phyloP scores from a whole-genome alignment of 139 green algal species.

The Volvox africanus region DNA sequence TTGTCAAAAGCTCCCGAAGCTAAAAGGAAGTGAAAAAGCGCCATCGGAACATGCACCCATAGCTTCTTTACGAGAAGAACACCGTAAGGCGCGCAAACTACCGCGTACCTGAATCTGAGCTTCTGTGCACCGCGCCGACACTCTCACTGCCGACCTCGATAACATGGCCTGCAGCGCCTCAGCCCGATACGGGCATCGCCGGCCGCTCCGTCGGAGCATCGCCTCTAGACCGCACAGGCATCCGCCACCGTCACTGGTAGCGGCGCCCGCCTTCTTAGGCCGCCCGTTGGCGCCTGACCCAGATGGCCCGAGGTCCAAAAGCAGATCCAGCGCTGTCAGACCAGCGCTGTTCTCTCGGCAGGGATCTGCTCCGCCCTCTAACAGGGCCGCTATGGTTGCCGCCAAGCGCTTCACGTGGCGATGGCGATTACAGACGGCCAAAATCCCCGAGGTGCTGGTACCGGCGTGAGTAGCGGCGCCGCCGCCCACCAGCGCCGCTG shows the following conservation, averaged over 20 bases:
- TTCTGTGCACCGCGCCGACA: background rate
- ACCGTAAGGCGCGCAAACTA: background rate
- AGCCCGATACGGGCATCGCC: background rate
- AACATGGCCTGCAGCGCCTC: background rate
- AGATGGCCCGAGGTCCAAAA: background rate
- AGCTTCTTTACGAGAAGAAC: too few species aligned
- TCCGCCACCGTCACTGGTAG: background rate
- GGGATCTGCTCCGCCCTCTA: conserved; percentile 7
- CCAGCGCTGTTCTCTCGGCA: conserved; percentile 12
- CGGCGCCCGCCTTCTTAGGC: background rate
- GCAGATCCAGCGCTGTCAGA: background rate
- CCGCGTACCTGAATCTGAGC: conserved; percentile 9
- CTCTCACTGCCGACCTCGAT: background rate
- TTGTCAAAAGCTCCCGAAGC: too few species aligned
- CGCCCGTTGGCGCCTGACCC: background rate
- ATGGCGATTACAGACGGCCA: background rate
- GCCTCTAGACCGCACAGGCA: background rate
- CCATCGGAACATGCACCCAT: too few species aligned
- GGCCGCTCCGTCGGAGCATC: background rate
- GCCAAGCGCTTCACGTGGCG: background rate
- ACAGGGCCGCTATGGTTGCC: background rate
- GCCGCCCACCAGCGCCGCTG: background rate
- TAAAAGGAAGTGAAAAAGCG: too few species aligned
- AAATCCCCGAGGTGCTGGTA: too few species aligned
- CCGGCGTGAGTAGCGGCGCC: background rate